phyloP scores from a whole-genome alignment of 495 filamentous ascomycete genomes.

The Aspergillus conjunctus region DNA sequence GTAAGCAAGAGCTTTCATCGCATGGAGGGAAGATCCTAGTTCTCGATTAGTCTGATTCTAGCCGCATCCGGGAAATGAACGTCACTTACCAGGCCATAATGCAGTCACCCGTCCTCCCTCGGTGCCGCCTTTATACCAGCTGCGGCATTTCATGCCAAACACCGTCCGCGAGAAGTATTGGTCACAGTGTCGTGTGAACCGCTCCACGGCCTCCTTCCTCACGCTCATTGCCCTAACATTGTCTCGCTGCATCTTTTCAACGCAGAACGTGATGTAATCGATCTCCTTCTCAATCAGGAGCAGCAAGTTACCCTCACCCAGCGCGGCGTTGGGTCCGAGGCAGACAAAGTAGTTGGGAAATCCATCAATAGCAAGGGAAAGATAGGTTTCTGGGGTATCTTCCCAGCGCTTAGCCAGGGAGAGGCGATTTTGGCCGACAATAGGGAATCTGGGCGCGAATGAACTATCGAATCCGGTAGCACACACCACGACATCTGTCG shows the following conservation, averaged over 20 bases:
- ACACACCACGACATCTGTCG: slow-evolving; percentile 48
- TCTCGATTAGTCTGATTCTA: slow-evolving; percentile 5
- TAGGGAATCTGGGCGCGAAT: slow-evolving; percentile 51
- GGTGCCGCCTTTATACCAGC: slow-evolving; percentile 56
- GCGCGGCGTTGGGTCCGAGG: slow-evolving; percentile 48
- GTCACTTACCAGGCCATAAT: slow-evolving; percentile 46
- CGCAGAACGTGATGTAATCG: slow-evolving; percentile 56
- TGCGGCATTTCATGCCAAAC: slow-evolving; percentile 50
- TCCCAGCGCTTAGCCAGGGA: slow-evolving; percentile 54
- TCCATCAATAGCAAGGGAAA: slow-evolving; percentile 58
- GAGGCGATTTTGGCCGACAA: slow-evolving; percentile 50
- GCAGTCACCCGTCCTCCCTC: slow-evolving; percentile 39
- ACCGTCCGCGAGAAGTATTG: slow-evolving; percentile 51
- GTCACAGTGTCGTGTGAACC: slow-evolving; percentile 50
- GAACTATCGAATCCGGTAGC: slow-evolving; percentile 60
- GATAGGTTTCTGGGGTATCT: slow-evolving; percentile 56
- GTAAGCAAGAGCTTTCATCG: slow-evolving; percentile 36
- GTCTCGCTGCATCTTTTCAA: slow-evolving; percentile 53
- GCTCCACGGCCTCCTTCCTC: slow-evolving; percentile 42
- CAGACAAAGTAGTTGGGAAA: slow-evolving; percentile 70
- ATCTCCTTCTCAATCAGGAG: slow-evolving; percentile 49
- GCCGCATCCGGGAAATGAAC: not conserved
- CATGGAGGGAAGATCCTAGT: slow-evolving; percentile 46
- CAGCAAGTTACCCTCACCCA: slow-evolving; percentile 50
- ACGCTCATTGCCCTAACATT: slow-evolving; percentile 47